phyloP scores from a whole-genome alignment of 208 protist species.

The Crithidia mellificae region DNA sequence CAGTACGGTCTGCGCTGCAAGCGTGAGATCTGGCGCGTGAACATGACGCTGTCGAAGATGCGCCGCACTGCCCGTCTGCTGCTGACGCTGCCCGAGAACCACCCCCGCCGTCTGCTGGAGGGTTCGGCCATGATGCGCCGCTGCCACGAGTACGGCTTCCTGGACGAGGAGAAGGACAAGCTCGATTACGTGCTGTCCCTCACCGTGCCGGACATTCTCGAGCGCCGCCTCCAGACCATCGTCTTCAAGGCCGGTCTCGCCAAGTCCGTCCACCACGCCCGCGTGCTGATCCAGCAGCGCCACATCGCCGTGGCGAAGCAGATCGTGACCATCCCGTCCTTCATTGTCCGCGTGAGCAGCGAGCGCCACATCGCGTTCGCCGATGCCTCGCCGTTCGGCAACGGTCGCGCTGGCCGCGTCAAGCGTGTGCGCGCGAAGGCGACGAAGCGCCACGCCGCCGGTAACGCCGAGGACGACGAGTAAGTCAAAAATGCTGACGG shows the following conservation, averaged over 20 bases:
- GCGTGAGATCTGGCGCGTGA: slow-evolving; percentile 99
- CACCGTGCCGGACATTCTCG: slow-evolving; percentile 99
- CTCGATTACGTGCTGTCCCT: slow-evolving; percentile 99
- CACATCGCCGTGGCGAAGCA: slow-evolving; percentile 99
- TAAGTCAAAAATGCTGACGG: too few species aligned
- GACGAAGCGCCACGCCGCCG: slow-evolving; percentile 65
- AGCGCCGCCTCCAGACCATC: slow-evolving; percentile 99
- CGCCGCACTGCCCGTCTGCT: slow-evolving; percentile 98
- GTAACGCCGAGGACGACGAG: slow-evolving; percentile 64
- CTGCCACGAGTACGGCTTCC: slow-evolving; percentile 97
- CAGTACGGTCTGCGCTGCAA: slow-evolving; percentile 99
- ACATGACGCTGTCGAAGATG: slow-evolving; percentile 99
- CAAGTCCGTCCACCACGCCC: slow-evolving; percentile 99
- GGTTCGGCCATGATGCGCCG: slow-evolving; percentile 99
- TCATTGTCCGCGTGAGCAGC: slow-evolving; percentile 98
- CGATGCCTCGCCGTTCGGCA: slow-evolving; percentile 95
- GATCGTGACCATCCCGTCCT: slow-evolving; percentile 99
- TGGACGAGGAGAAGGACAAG: slow-evolving; percentile 98
- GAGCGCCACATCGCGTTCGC: slow-evolving; percentile 99
- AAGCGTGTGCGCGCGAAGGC: slow-evolving; percentile 91
- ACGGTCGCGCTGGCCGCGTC: slow-evolving; percentile 95
- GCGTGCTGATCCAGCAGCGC: slow-evolving; percentile 98
- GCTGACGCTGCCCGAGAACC: slow-evolving; percentile 99
- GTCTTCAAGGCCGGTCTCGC: slow-evolving; percentile 98
- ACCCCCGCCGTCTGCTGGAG: slow-evolving; percentile 97